These are phyloP conservation scores for Dioscorea dumetorum DNA, from an alignment of 106 monocot species.

Conservation along the genomic window DNA sequence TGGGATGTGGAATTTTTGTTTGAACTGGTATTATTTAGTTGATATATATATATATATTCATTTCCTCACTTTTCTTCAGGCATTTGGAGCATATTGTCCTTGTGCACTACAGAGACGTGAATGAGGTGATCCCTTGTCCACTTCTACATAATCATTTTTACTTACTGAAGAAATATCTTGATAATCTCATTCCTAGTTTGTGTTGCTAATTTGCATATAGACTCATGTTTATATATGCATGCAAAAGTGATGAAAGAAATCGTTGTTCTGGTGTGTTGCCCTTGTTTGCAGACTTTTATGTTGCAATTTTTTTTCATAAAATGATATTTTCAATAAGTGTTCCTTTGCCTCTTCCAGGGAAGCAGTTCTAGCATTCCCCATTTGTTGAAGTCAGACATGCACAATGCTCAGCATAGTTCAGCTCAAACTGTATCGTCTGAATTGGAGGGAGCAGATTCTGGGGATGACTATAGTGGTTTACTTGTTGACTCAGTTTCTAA, in stretches of 20 bases:
- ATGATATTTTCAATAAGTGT: too few species aligned
- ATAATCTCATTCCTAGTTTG: too few species aligned
- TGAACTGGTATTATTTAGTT: neutral
- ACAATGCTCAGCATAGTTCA: neutral
- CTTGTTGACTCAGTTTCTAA: constrained; percentile 12
- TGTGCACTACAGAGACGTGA: constrained; percentile 39
- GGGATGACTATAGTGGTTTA: constrained; percentile 16
- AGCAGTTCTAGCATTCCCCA: neutral
- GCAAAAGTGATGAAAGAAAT: too few species aligned
- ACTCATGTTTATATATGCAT: too few species aligned
- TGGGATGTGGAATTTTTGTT: too few species aligned
- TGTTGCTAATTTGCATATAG: too few species aligned
- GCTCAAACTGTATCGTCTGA: constrained; percentile 28
- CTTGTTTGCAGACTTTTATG: too few species aligned
- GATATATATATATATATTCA: neutral
- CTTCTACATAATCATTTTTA: too few species aligned
- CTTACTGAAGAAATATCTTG: too few species aligned
- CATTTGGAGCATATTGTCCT: constrained; percentile 34
- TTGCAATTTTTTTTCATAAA: too few species aligned
- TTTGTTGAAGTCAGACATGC: neutral
- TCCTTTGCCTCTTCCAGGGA: neutral
- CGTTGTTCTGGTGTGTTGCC: too few species aligned
- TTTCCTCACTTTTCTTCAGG: constrained; percentile 16
- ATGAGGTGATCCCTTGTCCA: constrained; percentile 12
- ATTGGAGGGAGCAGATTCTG: constrained; percentile 36